These are phyloP conservation scores for Phialophora verrucosa DNA, from an alignment of 2,329 filamentous ascomycete genomes.

Conservation along the genomic window DNA sequence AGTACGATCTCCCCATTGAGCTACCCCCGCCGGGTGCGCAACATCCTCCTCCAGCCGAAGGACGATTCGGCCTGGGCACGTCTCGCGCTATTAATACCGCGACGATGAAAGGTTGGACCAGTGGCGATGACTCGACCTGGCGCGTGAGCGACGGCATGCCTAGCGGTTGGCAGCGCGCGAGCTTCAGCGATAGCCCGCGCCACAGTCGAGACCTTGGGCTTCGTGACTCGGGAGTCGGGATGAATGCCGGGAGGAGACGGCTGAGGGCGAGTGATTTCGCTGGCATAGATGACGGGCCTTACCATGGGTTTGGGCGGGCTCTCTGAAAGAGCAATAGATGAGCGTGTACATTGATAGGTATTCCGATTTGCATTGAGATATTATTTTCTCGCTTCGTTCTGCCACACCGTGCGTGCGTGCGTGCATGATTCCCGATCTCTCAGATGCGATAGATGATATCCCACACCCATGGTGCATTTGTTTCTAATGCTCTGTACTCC, in stretches of 20 bases:
- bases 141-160: conserved; percentile 34
- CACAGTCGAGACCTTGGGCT: conserved; percentile 15
- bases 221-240: conserved; percentile 10
- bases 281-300: conserved; percentile 1
- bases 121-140: conserved; percentile 29
- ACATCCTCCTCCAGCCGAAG: background rate
- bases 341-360: background rate
- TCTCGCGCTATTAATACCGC: background rate
- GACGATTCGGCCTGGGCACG: background rate
- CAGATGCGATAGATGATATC: too few relatives aligned
- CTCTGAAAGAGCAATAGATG: background rate
- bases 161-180: conserved; percentile 32
- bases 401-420: too few relatives aligned
- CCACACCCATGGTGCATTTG: too few relatives aligned
- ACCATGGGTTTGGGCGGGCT: conserved; percentile 10
- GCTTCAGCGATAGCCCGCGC: conserved; percentile 11
- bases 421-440: too few relatives aligned
- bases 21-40: background rate
- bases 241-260: conserved; percentile 11
- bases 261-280: conserved; percentile 23
- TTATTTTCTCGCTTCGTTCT: background rate
- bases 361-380: background rate
- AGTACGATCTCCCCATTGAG: conserved; percentile 17
- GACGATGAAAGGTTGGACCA: background rate
- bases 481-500: too few relatives aligned